Percentiles rank a stretch among this genome's conserved stretches.
These are phyloP conservation scores for Colletotrichum cordylinicola DNA, from an alignment of 2,329 filamentous ascomycete species.

Conservation along the genomic window DNA sequence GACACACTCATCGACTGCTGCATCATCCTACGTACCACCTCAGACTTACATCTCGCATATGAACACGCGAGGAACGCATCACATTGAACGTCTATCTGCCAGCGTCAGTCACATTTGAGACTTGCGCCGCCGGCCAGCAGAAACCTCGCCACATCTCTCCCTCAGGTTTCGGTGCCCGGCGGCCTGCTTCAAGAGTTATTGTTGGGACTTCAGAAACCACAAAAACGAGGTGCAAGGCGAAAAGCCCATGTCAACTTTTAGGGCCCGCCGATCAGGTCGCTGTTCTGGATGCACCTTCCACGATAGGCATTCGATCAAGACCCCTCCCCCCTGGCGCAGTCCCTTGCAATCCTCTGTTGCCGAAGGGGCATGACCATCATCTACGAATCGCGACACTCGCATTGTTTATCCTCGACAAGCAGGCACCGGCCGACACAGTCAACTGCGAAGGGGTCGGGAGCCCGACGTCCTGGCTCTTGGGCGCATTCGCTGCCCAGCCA, in stretches of 20 bases:
- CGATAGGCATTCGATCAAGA: slow-evolving; percentile 7
- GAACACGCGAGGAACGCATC: neutral
- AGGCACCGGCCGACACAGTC: neutral
- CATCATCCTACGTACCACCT: neutral
- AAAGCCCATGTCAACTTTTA: neutral
- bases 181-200: neutral
- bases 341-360: slow-evolving; percentile 2
- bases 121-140: neutral
- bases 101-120: neutral
- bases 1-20: neutral
- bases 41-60: neutral
- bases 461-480: slow-evolving; percentile 10
- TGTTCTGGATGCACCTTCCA: slow-evolving; percentile 11
- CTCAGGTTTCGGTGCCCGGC: neutral
- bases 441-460: neutral
- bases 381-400: neutral
- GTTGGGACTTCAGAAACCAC: neutral
- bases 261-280: slow-evolving; percentile 6
- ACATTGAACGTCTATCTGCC: neutral
- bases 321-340: neutral
- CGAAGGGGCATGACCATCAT: neutral
- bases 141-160: neutral
- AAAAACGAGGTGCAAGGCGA: neutral
- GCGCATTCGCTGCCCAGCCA: neutral
- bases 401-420: neutral